Base-by-base conservation (phyloP, 2,329 filamentous ascomycete genomes). In the Hypoxylon sp. region DNA sequence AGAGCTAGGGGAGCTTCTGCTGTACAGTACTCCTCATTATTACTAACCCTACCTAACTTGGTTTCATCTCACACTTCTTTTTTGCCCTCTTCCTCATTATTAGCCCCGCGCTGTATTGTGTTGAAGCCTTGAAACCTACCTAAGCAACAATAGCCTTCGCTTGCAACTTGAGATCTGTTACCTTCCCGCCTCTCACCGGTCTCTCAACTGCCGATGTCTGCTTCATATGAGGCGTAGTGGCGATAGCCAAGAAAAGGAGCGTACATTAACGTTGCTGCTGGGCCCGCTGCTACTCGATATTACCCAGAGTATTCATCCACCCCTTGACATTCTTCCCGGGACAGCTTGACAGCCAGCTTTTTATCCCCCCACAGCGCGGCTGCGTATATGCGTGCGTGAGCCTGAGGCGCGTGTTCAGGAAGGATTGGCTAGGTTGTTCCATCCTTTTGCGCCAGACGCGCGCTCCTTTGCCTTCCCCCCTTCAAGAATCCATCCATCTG, bases 241-340 rank as follows among this genome's bases (percentile, higher is more conserved):
- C 64, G 69, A 63, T 63, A 71, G 59, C 63, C 66, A 59, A 65
- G 55, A 67, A 51, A 68, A 50, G 34, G 46, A 52, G 53, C 67
- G 52, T 67, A 67, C 67, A 65, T 67, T 58, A 47, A 53, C 61
- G 56, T 63, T 63, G 58, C 54, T 67, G 30, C 54, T 70, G 54
- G 55, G 63, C 34, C 67, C 61, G 67, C 68, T 74, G 67, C 70
- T 54, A 61, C 67, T 50, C 46, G 57, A 70, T 57, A 73, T 74
- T 74, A 73, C 63, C 71, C 72, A 72, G 61, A 63, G 71, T 66
- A 71, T 73, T 71, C 69, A 63, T 62, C 72, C 68, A 65, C 55
- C 59, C n/a, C 65, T 68, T 59, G 34, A 65, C 62, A 61, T 62
- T 69, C 68, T 69, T 70, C 67, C 70, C 71, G 48, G 67, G 47